Percentiles rank a stretch among this genome's conserved stretches.
phyloP scores from a whole-genome alignment of 176 grass and related monocot genomes.

The Aechmea fasciata region DNA sequence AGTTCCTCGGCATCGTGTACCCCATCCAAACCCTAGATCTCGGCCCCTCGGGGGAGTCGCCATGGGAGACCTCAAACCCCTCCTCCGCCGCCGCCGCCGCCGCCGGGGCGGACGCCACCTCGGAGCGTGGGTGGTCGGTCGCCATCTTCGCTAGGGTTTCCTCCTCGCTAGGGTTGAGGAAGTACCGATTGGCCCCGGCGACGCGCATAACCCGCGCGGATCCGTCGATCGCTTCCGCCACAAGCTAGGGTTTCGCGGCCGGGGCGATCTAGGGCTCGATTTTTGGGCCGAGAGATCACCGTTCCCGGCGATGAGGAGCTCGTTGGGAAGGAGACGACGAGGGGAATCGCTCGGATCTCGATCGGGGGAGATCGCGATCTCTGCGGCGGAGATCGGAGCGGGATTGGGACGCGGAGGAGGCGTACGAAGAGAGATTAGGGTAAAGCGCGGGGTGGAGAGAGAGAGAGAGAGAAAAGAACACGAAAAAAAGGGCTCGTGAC shows the following conservation, averaged over 20 bases:
- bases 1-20: constrained; percentile 69
- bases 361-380: background rate
- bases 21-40: constrained; percentile 78
- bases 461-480: background rate
- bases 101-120: constrained; percentile 26
- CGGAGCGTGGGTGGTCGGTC: constrained; percentile 1
- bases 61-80: constrained; percentile 32
- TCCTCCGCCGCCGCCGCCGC: constrained; percentile 19
- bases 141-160: constrained; percentile 20
- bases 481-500: constrained; percentile 1
- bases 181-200: constrained; percentile 21
- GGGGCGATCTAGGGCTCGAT: constrained; percentile 18
- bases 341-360: background rate
- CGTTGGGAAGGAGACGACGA: constrained; percentile 8
- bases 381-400: constrained; percentile 13
- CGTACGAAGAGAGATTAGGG: constrained; percentile 19
- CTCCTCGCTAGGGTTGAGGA: constrained; percentile 19
- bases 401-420: background rate
- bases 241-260: constrained; percentile 2
- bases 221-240: constrained; percentile 35
- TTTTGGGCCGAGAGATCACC: constrained; percentile 5
- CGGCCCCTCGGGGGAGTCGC: constrained; percentile 51
- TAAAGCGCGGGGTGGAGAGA: background rate
- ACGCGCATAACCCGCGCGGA: constrained; percentile 15
- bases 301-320: constrained; percentile 16